These are phyloP conservation scores for Osmanthus fragrans DNA, from an alignment of 257 asterid species.

Conservation along the genomic window DNA sequence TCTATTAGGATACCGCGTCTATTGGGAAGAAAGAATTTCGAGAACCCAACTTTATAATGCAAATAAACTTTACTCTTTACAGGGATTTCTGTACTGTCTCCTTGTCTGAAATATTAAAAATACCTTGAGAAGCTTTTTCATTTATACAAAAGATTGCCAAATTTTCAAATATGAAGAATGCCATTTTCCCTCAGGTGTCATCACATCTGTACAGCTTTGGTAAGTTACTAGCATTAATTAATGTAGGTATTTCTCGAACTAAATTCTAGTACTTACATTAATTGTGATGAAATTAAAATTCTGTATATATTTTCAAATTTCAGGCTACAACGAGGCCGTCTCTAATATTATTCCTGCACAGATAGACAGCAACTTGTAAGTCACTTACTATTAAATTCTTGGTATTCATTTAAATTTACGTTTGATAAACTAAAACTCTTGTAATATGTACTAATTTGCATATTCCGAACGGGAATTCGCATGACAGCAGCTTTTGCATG, in stretches of 20 bases:
- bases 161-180: slow-evolving; percentile 23
- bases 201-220: slow-evolving; percentile 17
- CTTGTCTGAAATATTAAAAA: neutral
- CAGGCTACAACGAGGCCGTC: neutral
- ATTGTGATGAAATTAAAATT: neutral
- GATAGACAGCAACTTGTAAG: neutral
- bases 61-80: neutral
- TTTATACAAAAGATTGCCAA: neutral
- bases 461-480: slow-evolving; percentile 24
- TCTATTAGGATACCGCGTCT: neutral
- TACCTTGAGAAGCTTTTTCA: too few species aligned
- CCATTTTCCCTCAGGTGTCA: slow-evolving; percentile 24
- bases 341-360: neutral
- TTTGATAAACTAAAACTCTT: neutral
- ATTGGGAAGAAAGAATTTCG: neutral
- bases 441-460: neutral
- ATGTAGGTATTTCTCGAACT: neutral
- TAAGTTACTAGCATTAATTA: neutral
- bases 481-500: slow-evolving; percentile 26
- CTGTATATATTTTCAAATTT: neutral
- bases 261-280: neutral
- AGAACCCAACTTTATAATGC: neutral
- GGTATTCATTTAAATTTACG: neutral
- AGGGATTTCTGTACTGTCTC: neutral
- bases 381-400: neutral